Evolutionary conservation across 2,329 filamentous ascomycete genomes (phyloP), one percentile per base, ranked within the genome.

Genomic region (Sporothrix brasiliensis): DNA sequence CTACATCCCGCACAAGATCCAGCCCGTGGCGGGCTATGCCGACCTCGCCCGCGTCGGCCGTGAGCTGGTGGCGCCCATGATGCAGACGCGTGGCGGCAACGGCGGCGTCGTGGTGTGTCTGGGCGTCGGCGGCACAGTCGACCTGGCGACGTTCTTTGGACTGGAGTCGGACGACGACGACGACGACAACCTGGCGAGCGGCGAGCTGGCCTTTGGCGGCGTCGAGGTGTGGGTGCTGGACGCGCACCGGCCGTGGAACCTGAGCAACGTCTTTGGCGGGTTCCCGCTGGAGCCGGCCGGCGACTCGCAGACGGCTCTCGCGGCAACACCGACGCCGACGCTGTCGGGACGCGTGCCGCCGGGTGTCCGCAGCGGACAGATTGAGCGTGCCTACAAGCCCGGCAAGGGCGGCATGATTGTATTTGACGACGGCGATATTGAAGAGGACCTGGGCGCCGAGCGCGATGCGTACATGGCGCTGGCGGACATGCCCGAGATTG

Each of bases 1-100:
- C 83, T 98, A 97, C 78, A 97, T 99, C 75, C 92, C 91, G 16
- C 94, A 98, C 83, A 98, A 97, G 81, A 97, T 98, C 77, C 92
- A 97, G 77, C 95, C 95, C 1, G 91, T 99, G 69, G 89, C 92
- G 24, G 95, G 95, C 69, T 98, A 97, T 88, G 90, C 88, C 74
- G 95, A 98, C 79, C 87, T 99, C 61, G 87, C 92, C 77, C 89
- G 88, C 75, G 91, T 91, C 27, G 94, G 94, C 60, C 87, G 88
- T 77, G 89, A 94, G 74, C 85, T 96, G 58, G 91, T 97, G 53
- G 86, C 85, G 69, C 93, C 93, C 13, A 93, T 97, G 92, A 94
- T 93, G 84, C 89, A 91, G 77, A 89, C 88, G 41, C 87, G 91
- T 70, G 94, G 94, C 30, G 94, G 94, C 11, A 90, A 87, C 75